Evolutionary conservation across 2,329 filamentous ascomycete species (phyloP).

Genomic region (Fusarium sacchari): DNA sequence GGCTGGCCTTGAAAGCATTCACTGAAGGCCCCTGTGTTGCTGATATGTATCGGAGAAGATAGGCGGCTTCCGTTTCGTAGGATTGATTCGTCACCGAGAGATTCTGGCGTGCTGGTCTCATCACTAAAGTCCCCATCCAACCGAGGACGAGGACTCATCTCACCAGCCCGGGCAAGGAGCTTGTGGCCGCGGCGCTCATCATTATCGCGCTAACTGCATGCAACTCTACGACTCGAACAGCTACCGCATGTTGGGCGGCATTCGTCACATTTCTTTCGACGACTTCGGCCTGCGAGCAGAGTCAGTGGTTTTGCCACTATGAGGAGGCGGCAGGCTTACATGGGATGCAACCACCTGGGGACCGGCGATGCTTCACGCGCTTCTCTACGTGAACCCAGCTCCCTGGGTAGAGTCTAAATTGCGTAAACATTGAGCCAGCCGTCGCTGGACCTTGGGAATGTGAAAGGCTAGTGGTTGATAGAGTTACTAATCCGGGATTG

Average conservation of each 20-base stretch:
- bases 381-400: neutral
- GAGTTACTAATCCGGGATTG: neutral
- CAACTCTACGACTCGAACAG: neutral
- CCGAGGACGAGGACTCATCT: neutral
- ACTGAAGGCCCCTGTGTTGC: neutral
- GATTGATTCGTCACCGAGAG: neutral
- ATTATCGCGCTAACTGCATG: neutral
- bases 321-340: neutral
- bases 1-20: neutral
- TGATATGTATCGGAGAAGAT: neutral
- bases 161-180: accelerated
- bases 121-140: neutral
- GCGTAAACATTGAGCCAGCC: neutral
- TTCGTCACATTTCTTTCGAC: neutral
- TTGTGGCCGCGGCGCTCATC: accelerated
- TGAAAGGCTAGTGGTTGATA: neutral
- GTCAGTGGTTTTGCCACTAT: neutral
- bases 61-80: neutral
- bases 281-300: neutral
- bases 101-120: neutral
- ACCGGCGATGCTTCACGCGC: neutral
- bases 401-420: neutral
- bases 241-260: neutral
- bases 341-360: neutral
- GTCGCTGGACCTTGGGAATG: neutral